A percentile compares a stretch with the other conserved stretches of the same genome.
Evolutionary conservation across 2,329 filamentous ascomycete species (phyloP).

Genomic region (Stemphylium vesicarium): DNA sequence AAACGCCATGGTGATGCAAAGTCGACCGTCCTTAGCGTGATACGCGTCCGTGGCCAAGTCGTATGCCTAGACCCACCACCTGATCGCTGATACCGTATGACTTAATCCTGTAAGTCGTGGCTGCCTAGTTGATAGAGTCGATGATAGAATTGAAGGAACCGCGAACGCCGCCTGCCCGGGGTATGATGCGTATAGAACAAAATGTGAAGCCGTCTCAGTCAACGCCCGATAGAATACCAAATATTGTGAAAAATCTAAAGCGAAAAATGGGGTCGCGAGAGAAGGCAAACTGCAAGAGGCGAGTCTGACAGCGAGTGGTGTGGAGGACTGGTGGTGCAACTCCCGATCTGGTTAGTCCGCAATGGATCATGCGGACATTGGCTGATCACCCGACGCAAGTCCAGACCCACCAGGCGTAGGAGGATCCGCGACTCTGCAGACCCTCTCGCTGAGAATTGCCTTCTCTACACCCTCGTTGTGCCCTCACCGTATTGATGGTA

Average conservation of each 20-base stretch:
- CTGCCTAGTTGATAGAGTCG: slow-evolving; percentile 21
- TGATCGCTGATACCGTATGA: slow-evolving; percentile 18
- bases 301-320: slow-evolving; percentile 35
- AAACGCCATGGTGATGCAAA: slow-evolving; percentile 26
- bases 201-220: slow-evolving; percentile 19
- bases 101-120: slow-evolving; percentile 20
- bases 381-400: slow-evolving; percentile 43
- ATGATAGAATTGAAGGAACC: slow-evolving; percentile 14
- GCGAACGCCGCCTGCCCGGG: slow-evolving; percentile 41
- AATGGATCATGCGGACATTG: slow-evolving; percentile 39
- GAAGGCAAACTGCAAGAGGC: slow-evolving; percentile 31
- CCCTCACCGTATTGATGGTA: slow-evolving; percentile 48
- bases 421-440: slow-evolving; percentile 21
- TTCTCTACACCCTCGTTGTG: slow-evolving; percentile 45
- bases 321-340: slow-evolving; percentile 27
- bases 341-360: slow-evolving; percentile 30
- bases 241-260: slow-evolving; percentile 13
- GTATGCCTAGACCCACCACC: slow-evolving; percentile 21
- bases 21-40: slow-evolving; percentile 14
- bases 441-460: slow-evolving; percentile 10
- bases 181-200: slow-evolving; percentile 41
- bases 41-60: slow-evolving; percentile 20
- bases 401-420: slow-evolving; percentile 30
- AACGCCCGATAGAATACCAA: slow-evolving; percentile 24
- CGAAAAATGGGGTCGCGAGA: slow-evolving; percentile 11